Evolutionary conservation across 768 basidiomycete genomes (phyloP), one percentile per base, ranked within the genome.

Genomic region (Boletus insuetus): DNA sequence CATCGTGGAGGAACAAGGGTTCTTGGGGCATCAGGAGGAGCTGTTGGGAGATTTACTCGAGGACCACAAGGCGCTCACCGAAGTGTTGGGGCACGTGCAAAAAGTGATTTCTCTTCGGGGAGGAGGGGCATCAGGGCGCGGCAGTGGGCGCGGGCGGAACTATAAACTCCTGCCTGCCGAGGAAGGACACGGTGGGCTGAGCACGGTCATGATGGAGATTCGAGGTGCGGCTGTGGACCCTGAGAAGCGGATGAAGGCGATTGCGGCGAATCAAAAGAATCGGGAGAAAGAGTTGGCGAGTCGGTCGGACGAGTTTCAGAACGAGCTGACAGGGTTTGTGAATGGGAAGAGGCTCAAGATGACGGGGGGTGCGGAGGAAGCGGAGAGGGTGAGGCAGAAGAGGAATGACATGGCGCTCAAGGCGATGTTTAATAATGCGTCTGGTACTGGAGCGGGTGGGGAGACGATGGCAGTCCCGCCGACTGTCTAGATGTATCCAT

Each of bases 1-100:
- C 60, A 94, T 99, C 53, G 89, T 98, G 54, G 94, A 97, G 69
- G 96, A 99, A 70, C 95, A 99, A 69, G 91, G 94, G 62, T 90
- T 97, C 76, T 75, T 98, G 56, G 84, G 83, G 9, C 91, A 97
- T 66, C 95, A 98, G 70, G 91, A 95, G 68, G 93, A 94, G 70
- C 83, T 99, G 69, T 77, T 96, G 54, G 77, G 77, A 46, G 96
- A 99, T 66, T 77, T 99, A 24, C 74, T 90, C 59, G 94, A 94
- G 66, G 96, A 99, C 67, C 85, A 95, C 73, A 92, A 92, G 69
- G 90, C 94, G n/a, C 83, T 91, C 41, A 63, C 78, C 24, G 87
- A 92, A 63, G 84, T 98, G n/a, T 87, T 89, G 60, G 86, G 87
- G 1, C 94, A 95, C 64, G 89, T 99, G 37, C 86, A 93, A 72